Evolutionary conservation across 805 yeast species (phyloP).

Genomic region (Pichia heedii): DNA sequence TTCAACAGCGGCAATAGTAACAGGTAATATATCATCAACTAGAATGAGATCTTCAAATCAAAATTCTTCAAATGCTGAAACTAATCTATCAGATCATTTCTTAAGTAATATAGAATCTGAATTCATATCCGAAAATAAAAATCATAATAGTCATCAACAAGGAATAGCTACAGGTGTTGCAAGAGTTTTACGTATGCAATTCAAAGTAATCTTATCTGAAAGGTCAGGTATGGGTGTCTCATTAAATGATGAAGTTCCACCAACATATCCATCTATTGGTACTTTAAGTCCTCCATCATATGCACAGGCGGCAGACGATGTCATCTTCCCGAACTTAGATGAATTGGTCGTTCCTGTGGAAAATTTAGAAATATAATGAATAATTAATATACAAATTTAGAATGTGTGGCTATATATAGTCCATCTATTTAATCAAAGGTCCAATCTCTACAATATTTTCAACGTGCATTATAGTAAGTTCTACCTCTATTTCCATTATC

Average conservation of each 20-base stretch:
- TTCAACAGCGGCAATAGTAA: constrained; percentile 12
- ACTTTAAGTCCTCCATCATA: constrained; percentile 86
- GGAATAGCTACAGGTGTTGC: constrained; percentile 94
- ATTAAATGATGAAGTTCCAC: constrained; percentile 99
- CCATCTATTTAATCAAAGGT: too few relatives aligned
- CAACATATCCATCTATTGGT: constrained; percentile 79
- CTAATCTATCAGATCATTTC: neutral
- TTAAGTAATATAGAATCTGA: too few relatives aligned
- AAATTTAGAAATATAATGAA: neutral
- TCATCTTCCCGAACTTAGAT: constrained; percentile 12
- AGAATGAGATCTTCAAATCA: constrained; percentile 1
- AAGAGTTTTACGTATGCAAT: constrained; percentile 89
- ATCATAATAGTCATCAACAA: constrained; percentile 27
- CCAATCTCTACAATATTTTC: too few relatives aligned
- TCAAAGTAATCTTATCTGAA: constrained; percentile 73
- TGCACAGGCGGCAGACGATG: constrained; percentile 25
- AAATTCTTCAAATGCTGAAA: neutral
- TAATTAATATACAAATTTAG: too few relatives aligned
- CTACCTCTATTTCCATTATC: neutral
- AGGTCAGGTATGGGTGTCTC: constrained; percentile 93
- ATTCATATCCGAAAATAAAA: constrained; percentile 12
- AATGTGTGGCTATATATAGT: too few relatives aligned
- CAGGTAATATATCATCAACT: constrained; percentile 4
- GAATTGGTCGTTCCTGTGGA: constrained; percentile 19
- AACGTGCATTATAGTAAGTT: too few relatives aligned